Evolutionary conservation across 495 filamentous ascomycete genomes (phyloP).

Genomic region (Hypoxylon fragiforme): DNA sequence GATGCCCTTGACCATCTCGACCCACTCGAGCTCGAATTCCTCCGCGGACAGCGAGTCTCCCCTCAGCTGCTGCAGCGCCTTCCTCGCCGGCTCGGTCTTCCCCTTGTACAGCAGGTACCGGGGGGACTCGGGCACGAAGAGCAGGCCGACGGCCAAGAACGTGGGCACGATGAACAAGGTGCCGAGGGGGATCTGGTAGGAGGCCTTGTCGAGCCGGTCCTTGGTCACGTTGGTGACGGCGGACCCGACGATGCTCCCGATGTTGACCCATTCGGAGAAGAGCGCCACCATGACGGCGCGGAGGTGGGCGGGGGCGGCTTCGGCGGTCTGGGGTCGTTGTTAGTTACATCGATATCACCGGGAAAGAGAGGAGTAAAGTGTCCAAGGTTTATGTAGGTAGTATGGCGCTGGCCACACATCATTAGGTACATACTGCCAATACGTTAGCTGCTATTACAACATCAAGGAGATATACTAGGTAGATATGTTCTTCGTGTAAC

Average conservation of each 20-base stretch:
- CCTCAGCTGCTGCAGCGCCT: slow-evolving; percentile 38
- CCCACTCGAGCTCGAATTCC: slow-evolving; percentile 41
- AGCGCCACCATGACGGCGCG: slow-evolving; percentile 51
- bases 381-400: too few species aligned
- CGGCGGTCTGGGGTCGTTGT: slow-evolving; percentile 31
- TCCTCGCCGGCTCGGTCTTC: slow-evolving; percentile 36
- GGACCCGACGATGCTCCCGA: slow-evolving; percentile 59
- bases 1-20: slow-evolving; percentile 44
- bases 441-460: slow-evolving; percentile 4
- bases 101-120: slow-evolving; percentile 49
- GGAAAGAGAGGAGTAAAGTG: too few species aligned
- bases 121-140: slow-evolving; percentile 61
- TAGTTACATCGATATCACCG: too few species aligned
- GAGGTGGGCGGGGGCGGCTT: slow-evolving; percentile 42
- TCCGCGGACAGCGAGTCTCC: slow-evolving; percentile 34
- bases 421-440: slow-evolving; percentile 15
- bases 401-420: too few species aligned
- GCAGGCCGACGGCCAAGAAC: slow-evolving; percentile 47
- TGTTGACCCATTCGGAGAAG: slow-evolving; percentile 48
- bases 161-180: slow-evolving; percentile 56
- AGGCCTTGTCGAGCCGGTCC: slow-evolving; percentile 32
- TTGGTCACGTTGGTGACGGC: slow-evolving; percentile 46
- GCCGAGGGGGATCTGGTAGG: slow-evolving; percentile 58
- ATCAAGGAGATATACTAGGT: not conserved
- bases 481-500: too few species aligned